Conservation (phyloP, 2,329 filamentous ascomycete genomes). For the Trichophyton simii region DNA sequence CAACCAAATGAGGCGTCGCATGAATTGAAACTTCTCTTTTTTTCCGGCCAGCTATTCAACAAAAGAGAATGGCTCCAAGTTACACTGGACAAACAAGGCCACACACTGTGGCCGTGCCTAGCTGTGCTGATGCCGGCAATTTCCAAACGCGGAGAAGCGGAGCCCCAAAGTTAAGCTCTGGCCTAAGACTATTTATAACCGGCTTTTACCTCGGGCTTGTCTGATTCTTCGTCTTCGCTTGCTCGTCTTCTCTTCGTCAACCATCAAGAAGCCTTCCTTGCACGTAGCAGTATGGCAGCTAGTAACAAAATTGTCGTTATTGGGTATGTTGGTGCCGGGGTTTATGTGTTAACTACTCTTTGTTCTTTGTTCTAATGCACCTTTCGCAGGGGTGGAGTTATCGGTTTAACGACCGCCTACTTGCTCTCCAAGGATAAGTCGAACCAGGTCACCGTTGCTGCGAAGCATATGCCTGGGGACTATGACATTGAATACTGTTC, state of each 20-base stretch:
- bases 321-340: constrained; percentile 20
- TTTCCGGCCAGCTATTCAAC: too few species aligned
- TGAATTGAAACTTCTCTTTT: too few species aligned
- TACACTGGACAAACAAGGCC: too few species aligned
- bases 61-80: too few species aligned
- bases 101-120: too few species aligned
- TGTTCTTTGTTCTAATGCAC: not conserved
- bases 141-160: too few species aligned
- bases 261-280: not conserved
- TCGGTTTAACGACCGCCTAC: constrained; percentile 53
- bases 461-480: constrained; percentile 88
- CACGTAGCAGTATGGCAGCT: constrained; percentile 5
- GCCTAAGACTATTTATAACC: not conserved
- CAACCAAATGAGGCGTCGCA: too few species aligned
- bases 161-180: too few species aligned
- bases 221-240: not conserved
- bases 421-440: constrained; percentile 44
- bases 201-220: not conserved
- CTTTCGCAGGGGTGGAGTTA: constrained; percentile 46
- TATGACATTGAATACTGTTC: constrained; percentile 85
- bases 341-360: not conserved
- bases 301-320: constrained; percentile 29
- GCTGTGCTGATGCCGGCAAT: too few species aligned
- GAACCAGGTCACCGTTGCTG: constrained; percentile 56
- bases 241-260: not conserved